A percentile compares a stretch with the other conserved stretches of the same genome.
Evolutionary conservation across 257 asterid genomes (phyloP).

Genomic region (Salvia splendens): DNA sequence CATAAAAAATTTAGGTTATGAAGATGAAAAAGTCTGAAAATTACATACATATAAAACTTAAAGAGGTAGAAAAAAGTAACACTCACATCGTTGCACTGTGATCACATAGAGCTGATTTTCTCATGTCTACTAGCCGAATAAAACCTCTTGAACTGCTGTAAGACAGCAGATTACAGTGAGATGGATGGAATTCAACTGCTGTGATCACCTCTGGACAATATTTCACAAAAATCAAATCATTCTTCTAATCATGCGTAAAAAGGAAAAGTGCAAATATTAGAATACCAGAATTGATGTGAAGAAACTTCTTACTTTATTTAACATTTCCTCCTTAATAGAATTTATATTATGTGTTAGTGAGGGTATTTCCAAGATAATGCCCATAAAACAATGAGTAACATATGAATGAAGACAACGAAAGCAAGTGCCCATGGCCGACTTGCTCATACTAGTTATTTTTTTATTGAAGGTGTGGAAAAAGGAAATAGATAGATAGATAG

Average conservation of each 20-base stretch:
- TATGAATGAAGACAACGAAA: no score
- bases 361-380: no score
- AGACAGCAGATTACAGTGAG: conserved; percentile 76
- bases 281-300: conserved; percentile 15
- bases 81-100: conserved; percentile 62
- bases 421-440: no score
- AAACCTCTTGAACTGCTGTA: conserved; percentile 80
- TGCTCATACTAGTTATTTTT: background rate
- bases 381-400: no score
- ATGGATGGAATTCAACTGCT: conserved; percentile 76
- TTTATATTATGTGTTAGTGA: background rate
- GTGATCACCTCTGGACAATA: conserved; percentile 69
- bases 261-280: conserved; percentile 8
- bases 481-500: background rate
- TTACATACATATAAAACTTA: conserved; percentile 3
- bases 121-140: conserved; percentile 75
- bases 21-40: conserved; percentile 17
- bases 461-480: background rate
- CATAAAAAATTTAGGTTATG: conserved; percentile 23
- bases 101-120: conserved; percentile 83
- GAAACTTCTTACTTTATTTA: background rate
- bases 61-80: conserved; percentile 15
- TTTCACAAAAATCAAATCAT: conserved; percentile 34
- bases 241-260: conserved; percentile 25
- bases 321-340: conserved; percentile 3